A percentile compares a stretch with the other conserved stretches of the same genome.
Evolutionary conservation across 331 rosid species (phyloP).

Genomic region (Phaseolus coccineus): DNA sequence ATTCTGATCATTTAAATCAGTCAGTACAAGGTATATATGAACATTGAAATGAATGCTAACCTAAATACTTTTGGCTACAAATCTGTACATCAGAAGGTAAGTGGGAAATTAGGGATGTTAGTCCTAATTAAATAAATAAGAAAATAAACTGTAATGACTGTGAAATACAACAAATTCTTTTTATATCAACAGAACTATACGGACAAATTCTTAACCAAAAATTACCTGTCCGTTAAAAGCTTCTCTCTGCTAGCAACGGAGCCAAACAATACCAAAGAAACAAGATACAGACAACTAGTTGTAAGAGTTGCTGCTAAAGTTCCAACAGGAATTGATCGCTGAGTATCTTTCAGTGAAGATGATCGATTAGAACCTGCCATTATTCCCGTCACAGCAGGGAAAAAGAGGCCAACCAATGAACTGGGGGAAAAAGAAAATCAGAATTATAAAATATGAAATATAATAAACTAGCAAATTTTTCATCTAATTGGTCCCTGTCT

Average conservation of each 20-base stretch:
- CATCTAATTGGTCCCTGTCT: not conserved
- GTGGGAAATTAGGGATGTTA: not conserved
- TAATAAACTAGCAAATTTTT: slow-evolving; percentile 23
- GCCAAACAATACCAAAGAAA: slow-evolving; percentile 88
- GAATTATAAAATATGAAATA: slow-evolving; percentile 43
- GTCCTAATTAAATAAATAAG: not conserved
- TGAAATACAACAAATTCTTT: not conserved
- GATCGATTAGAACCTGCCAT: slow-evolving; percentile 99
- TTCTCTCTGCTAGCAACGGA: slow-evolving; percentile 80
- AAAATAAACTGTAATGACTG: not conserved
- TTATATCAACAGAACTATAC: not conserved
- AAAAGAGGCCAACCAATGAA: slow-evolving; percentile 98
- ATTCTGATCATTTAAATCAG: not conserved
- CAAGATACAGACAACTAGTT: slow-evolving; percentile 73
- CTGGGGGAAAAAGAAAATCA: slow-evolving; percentile 53
- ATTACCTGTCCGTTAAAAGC: slow-evolving; percentile 92
- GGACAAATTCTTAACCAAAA: slow-evolving; percentile 31
- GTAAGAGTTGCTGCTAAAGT: slow-evolving; percentile 88
- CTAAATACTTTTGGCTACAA: not conserved
- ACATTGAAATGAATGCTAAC: slow-evolving; percentile 5
- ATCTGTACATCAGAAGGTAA: not conserved
- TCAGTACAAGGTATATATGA: not conserved
- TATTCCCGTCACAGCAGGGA: slow-evolving; percentile 99
- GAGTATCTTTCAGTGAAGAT: slow-evolving; percentile 94
- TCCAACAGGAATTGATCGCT: slow-evolving; percentile 96